Evolutionary conservation across 2,329 filamentous ascomycete species (phyloP).

Genomic region (Sporothrix inflata): DNA sequence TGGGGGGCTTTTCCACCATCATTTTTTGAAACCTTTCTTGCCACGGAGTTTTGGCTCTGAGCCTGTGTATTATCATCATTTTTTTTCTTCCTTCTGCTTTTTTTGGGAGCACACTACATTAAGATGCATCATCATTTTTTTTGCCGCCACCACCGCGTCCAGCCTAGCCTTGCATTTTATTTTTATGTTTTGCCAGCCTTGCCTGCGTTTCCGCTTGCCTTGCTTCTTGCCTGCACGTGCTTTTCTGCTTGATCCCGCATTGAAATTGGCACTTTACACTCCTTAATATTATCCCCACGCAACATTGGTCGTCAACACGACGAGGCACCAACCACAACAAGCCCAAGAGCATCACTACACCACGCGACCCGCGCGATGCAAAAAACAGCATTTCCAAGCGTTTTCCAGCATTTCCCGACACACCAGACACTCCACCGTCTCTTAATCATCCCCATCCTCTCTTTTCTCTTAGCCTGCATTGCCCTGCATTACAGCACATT

Average conservation of each 20-base stretch:
- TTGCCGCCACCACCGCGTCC: slow-evolving; percentile 14
- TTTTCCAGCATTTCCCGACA: neutral
- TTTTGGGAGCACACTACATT: neutral
- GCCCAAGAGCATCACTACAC: neutral
- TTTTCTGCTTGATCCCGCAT: neutral
- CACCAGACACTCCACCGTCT: neutral
- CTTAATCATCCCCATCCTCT: neutral
- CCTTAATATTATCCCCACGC: neutral
- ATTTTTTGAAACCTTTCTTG: slow-evolving; percentile 1
- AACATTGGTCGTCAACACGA: neutral
- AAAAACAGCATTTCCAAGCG: neutral
- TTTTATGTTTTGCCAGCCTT: slow-evolving; percentile 11
- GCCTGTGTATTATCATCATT: slow-evolving; percentile 17
- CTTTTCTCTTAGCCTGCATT: neutral
- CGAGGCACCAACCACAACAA: neutral
- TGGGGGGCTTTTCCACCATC: neutral
- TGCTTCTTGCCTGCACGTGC: slow-evolving; percentile 12
- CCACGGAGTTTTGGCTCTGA: slow-evolving; percentile 7
- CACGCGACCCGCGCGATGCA: neutral
- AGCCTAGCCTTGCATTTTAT: slow-evolving; percentile 13
- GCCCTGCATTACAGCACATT: neutral
- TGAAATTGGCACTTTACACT: neutral
- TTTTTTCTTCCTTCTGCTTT: neutral
- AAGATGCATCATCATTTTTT: slow-evolving; percentile 17
- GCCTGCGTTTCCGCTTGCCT: too few species aligned